Evolutionary conservation across 2,329 filamentous ascomycete genomes (phyloP).

Genomic region (Microcyclosporella mali): DNA sequence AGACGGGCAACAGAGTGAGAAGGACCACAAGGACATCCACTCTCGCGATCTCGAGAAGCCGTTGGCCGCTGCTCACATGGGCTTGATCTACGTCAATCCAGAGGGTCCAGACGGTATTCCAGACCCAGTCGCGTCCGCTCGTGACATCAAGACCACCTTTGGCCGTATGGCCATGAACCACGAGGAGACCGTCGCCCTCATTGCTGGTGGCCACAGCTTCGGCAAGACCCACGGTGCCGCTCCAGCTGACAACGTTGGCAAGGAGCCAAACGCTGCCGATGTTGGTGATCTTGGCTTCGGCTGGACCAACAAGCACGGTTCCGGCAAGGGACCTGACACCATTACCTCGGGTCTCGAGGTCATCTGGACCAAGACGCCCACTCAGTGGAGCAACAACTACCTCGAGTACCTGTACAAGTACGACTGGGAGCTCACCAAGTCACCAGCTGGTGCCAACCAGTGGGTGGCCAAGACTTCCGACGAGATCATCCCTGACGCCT

Average conservation of each 20-base stretch:
- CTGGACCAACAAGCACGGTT: conserved; percentile 59
- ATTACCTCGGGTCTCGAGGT: conserved; percentile 75
- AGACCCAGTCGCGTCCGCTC: conserved; percentile 61
- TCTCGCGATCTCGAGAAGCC: conserved; percentile 61
- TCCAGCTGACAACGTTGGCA: conserved; percentile 56
- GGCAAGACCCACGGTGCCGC: conserved; percentile 76
- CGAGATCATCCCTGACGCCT: conserved; percentile 64
- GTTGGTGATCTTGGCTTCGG: conserved; percentile 65
- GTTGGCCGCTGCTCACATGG: conserved; percentile 64
- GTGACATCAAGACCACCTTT: conserved; percentile 69
- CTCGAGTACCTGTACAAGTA: conserved; percentile 71
- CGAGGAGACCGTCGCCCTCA: conserved; percentile 73
- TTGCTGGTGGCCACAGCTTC: conserved; percentile 71
- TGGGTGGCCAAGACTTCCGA: conserved; percentile 67
- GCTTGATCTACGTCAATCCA: conserved; percentile 76
- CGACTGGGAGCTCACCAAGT: conserved; percentile 72
- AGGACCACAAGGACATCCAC: conserved; percentile 43
- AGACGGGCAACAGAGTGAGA: conserved; percentile 38
- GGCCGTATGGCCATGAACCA: conserved; percentile 78
- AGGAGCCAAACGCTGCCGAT: conserved; percentile 59
- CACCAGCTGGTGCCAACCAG: conserved; percentile 69
- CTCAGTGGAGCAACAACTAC: conserved; percentile 69
- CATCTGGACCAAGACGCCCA: conserved; percentile 70
- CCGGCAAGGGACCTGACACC: conserved; percentile 64
- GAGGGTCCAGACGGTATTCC: conserved; percentile 68